Evolutionary conservation across 805 yeast genomes (phyloP), one percentile per base, ranked within the genome.

Genomic region (Cyberlindnera galapagoensis): DNA sequence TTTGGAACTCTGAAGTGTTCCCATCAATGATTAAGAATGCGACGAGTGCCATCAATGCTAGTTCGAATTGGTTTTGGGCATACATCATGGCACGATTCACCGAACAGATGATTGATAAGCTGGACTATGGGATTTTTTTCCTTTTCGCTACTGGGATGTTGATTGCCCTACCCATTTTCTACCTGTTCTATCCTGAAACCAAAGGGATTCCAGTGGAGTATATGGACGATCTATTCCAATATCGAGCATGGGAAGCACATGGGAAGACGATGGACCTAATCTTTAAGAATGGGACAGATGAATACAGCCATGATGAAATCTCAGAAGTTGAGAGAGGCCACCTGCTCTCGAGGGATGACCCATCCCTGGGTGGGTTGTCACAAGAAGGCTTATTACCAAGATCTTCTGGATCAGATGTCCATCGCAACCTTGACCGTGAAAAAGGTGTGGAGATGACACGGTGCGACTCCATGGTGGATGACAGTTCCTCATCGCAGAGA

Each of bases 131-230:
- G 7, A 41, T 39, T n/a, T 43, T 39, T 28, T 39, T 39, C 31
- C 26, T 65, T 51, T 42, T 42, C 27, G 43, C 46, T 5, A 30
- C 36, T 8, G 36, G 38, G 18, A 41, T 41, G 46, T 28, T 43
- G 3, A 18, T 40, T 3, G 36, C 32, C 4, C 18, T 31, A 10
- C 44, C 46, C 5, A 6, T 42, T 9, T 24, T 56, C 15, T 47
- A 60, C n/a, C 62, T 53, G 40, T 53, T 63, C 26, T 63, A 57
- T 38, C 73, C 72, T 7, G 71, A 67, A 40, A 65, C 71, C 6
- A 54, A 58, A 30, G 71, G 70, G 6, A 52, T 69, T 26, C 54
- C 66, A 12, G 56, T 67, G 45, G 73, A 66, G 40, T 65, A 61
- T 33, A 62, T 65, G 48, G 71, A 65, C 27, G 35, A 33, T 15